Percentiles rank a stretch among this genome's conserved stretches.
These are phyloP conservation scores for Paecilomyces niveus DNA, from an alignment of 2,329 filamentous ascomycete species.

Conservation along the genomic window DNA sequence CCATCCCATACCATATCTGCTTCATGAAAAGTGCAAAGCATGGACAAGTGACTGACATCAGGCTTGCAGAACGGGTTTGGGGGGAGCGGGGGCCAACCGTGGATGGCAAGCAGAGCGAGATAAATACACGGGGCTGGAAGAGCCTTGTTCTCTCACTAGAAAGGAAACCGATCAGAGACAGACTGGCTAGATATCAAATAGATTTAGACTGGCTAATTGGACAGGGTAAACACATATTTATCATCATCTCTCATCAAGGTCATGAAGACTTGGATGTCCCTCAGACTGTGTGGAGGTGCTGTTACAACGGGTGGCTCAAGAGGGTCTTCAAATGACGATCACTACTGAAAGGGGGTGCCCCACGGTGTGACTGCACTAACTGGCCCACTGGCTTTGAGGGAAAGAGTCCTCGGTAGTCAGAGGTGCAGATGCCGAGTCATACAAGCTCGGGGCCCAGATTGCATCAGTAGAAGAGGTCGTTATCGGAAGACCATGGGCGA, in stretches of 20 bases:
- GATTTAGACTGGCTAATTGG: conserved; percentile 28
- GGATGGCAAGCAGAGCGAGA: not conserved
- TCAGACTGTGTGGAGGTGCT: conserved; percentile 27
- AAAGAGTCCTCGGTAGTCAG: conserved; percentile 25
- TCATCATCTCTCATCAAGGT: conserved; percentile 41
- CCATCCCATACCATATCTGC: not conserved
- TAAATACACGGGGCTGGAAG: not conserved
- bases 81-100: not conserved
- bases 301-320: conserved; percentile 9
- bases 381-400: conserved; percentile 24
- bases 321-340: not conserved
- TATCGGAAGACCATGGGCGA: conserved; percentile 11
- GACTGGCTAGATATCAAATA: conserved; percentile 9
- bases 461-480: conserved; percentile 23
- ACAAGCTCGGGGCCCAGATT: conserved; percentile 26
- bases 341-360: not conserved
- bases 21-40: not conserved
- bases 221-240: conserved; percentile 29
- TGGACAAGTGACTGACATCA: not conserved
- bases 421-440: conserved; percentile 20
- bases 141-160: not conserved
- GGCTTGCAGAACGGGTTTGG: not conserved
- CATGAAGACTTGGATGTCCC: conserved; percentile 25
- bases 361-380: conserved; percentile 1
- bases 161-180: not conserved